Evolutionary conservation across 352 stramenopile genomes (phyloP).

Genomic region (Globisporangium irregulare): DNA sequence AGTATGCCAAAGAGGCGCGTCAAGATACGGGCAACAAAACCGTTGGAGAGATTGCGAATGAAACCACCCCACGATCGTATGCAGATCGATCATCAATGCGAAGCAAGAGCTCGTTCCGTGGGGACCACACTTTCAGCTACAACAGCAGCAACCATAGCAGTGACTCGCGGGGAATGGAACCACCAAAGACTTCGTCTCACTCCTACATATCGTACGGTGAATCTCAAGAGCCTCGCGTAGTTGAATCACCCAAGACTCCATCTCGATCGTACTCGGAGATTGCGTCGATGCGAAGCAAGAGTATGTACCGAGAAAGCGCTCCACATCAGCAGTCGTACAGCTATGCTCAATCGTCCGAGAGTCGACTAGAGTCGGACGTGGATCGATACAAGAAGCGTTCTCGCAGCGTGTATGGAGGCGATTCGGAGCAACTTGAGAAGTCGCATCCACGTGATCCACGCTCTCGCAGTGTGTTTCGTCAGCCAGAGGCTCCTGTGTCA

Average conservation of each 20-base stretch:
- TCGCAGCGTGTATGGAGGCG: conserved; percentile 26
- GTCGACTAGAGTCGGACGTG: conserved; percentile 9
- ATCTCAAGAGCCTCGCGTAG: neutral
- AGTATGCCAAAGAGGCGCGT: conserved; percentile 31
- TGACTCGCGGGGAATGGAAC: neutral
- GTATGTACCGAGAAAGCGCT: conserved; percentile 7
- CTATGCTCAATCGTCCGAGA: neutral
- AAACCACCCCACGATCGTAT: neutral
- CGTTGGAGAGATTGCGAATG: neutral
- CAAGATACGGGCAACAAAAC: conserved; percentile 9
- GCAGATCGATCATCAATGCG: conserved; percentile 1
- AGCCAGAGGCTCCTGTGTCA: conserved; percentile 5
- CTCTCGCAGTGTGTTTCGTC: conserved; percentile 25
- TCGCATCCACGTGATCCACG: conserved; percentile 26
- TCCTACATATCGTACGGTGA: conserved; percentile 6
- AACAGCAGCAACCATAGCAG: neutral
- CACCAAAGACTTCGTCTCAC: neutral
- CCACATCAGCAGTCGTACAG: neutral
- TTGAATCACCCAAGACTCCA: neutral
- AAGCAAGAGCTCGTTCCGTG: conserved; percentile 11
- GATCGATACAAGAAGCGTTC: conserved; percentile 28
- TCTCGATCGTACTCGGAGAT: conserved; percentile 11
- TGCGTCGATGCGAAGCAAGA: conserved; percentile 17
- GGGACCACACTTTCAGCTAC: conserved; percentile 9
- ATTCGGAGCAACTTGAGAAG: conserved; percentile 16